Evolutionary conservation across 2,329 filamentous ascomycete genomes (phyloP).

Genomic region (Talaromyces marneffei): DNA sequence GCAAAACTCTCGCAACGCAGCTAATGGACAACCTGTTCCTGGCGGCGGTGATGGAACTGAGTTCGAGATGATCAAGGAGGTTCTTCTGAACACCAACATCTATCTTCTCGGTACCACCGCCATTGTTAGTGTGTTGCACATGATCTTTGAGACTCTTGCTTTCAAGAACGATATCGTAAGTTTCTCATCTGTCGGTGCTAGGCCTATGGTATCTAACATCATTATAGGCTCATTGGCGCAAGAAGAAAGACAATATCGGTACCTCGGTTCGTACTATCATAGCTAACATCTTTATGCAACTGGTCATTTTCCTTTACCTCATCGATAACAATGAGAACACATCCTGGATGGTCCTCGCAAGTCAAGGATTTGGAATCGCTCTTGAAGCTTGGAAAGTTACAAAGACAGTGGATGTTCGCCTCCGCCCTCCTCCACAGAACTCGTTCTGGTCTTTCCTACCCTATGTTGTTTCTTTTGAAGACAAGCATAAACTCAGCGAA

Average conservation of each 20-base stretch:
- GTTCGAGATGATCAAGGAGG: conserved; percentile 95
- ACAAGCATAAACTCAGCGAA: conserved; percentile 92
- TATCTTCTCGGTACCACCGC: conserved; percentile 81
- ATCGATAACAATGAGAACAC: conserved; percentile 97
- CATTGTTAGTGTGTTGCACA: conserved; percentile 80
- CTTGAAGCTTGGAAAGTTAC: conserved; percentile 93
- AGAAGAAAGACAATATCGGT: conserved; percentile 99
- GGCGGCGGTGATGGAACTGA: conserved; percentile 84
- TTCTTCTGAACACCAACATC: conserved; percentile 88
- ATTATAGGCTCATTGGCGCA: conserved; percentile 74
- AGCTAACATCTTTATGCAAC: conserved; percentile 96
- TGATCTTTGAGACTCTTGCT: conserved; percentile 90
- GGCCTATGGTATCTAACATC: conserved; percentile 16
- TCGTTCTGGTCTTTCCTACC: conserved; percentile 70
- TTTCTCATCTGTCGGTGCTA: neutral
- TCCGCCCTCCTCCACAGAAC: conserved; percentile 62
- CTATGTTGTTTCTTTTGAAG: conserved; percentile 78
- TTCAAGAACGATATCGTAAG: conserved; percentile 88
- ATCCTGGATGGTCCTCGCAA: conserved; percentile 96
- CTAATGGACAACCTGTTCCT: conserved; percentile 63
- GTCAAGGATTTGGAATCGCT: conserved; percentile 77
- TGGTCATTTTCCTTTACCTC: conserved; percentile 91
- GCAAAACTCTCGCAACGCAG: conserved; percentile 71
- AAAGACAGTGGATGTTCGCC: conserved; percentile 81
- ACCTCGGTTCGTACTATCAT: conserved; percentile 94